Percentiles rank a stretch among this genome's conserved stretches.
phyloP scores from a whole-genome alignment of 106 monocot genomes.

The Dioscorea zingiberensis region DNA sequence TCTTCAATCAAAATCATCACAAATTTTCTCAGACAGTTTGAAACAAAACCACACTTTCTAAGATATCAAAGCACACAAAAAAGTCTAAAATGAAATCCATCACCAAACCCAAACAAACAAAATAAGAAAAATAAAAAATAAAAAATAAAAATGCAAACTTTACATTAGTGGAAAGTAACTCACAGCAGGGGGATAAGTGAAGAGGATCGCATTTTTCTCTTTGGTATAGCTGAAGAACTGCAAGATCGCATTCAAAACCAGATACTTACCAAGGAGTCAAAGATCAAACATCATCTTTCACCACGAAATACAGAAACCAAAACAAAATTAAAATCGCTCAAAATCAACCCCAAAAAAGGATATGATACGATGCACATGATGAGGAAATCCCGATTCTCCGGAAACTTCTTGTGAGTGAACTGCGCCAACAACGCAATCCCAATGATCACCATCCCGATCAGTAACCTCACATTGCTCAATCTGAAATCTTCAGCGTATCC shows the following conservation, averaged over 20 bases:
- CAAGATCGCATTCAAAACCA: slow-evolving; percentile 71
- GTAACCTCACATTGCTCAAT: slow-evolving; percentile 62
- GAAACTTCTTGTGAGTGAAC: slow-evolving; percentile 96
- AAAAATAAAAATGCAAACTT: too few species aligned
- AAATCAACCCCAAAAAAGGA: slow-evolving; percentile 20
- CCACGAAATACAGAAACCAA: background rate
- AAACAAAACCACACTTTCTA: too few species aligned
- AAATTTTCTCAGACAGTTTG: too few species aligned
- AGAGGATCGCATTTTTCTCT: slow-evolving; percentile 94
- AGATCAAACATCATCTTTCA: slow-evolving; percentile 10
- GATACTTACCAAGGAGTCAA: slow-evolving; percentile 70
- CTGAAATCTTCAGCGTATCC: slow-evolving; percentile 76
- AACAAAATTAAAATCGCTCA: background rate
- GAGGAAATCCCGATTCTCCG: slow-evolving; percentile 79
- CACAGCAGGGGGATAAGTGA: slow-evolving; percentile 85
- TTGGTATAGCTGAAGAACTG: slow-evolving; percentile 70
- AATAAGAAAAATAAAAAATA: too few species aligned
- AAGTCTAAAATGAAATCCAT: too few species aligned
- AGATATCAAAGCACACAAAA: too few species aligned
- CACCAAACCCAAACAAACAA: too few species aligned
- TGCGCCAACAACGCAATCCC: slow-evolving; percentile 77
- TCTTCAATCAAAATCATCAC: too few species aligned
- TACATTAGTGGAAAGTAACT: slow-evolving; percentile 17
- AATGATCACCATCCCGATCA: slow-evolving; percentile 65
- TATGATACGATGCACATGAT: slow-evolving; percentile 84